phyloP scores from a whole-genome alignment of 306 rosid genomes.

The Medicago truncatula region MtrunA17r5.0-ANR NC_053048.1:31380001-31380500 shows the following conservation, averaged over 20 bases:
- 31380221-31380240: constrained; percentile 1
- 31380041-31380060: too few relatives aligned
- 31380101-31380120: too few relatives aligned
- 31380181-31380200: neutral
- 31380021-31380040: neutral
- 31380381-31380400: neutral
- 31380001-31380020: too few relatives aligned
- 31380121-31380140: too few relatives aligned
- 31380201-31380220: constrained; percentile 37
- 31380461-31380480: constrained; percentile 14
- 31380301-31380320: constrained; percentile 29
- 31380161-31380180: too few relatives aligned
- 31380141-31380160: too few relatives aligned
- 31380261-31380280: constrained; percentile 46
- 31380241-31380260: constrained; percentile 47
- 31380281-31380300: neutral
- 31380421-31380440: neutral
- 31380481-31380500: constrained; percentile 34
- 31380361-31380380: constrained; percentile 37
- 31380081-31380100: too few relatives aligned
- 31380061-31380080: too few relatives aligned
- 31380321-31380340: neutral
- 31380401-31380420: constrained; percentile 5
- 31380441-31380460: constrained; percentile 29
- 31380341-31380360: constrained; percentile 31